A percentile compares a stretch with the other conserved stretches of the same genome.
phyloP scores from a whole-genome alignment of 169 alveolate species.

The Eimeria tenella region DNA sequence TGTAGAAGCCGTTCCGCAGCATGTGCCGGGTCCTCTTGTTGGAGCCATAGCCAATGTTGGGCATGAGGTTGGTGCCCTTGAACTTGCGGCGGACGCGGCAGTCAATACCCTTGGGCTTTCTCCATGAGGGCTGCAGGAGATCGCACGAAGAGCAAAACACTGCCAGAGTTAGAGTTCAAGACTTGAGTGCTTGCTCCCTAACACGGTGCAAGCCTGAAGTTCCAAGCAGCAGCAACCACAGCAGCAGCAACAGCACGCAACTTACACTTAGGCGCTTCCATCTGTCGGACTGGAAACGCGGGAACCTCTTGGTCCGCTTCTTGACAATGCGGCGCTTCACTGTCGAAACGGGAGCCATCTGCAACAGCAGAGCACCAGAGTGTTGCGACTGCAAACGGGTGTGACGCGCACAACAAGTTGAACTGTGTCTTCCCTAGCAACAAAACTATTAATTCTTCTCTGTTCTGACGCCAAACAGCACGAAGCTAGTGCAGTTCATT shows the following conservation, averaged over 20 bases:
- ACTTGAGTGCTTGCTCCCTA: not conserved
- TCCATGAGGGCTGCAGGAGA: slow-evolving; percentile 92
- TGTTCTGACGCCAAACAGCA: not conserved
- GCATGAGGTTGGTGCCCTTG: slow-evolving; percentile 96
- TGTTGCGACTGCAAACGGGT: not conserved
- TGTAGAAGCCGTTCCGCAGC: slow-evolving; percentile 96
- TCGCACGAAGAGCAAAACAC: not conserved
- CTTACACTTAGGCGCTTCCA: slow-evolving; percentile 94
- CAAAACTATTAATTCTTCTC: not conserved
- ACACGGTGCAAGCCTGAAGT: not conserved
- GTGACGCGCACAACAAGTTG: not conserved
- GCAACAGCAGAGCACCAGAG: not conserved
- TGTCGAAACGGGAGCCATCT: slow-evolving; percentile 81
- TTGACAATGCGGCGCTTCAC: slow-evolving; percentile 90
- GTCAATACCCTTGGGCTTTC: slow-evolving; percentile 99
- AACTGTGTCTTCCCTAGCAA: not conserved
- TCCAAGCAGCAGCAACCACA: not conserved
- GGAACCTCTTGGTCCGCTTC: slow-evolving; percentile 96
- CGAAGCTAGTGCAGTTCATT: not conserved
- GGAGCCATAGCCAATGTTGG: slow-evolving; percentile 98
- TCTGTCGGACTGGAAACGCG: slow-evolving; percentile 97
- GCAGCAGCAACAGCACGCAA: not conserved
- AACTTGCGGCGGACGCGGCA: slow-evolving; percentile 97
- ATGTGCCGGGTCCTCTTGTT: slow-evolving; percentile 95
- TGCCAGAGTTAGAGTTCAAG: not conserved